Evolutionary conservation across 108 stramenopile genomes (phyloP).

Genomic region (Poteriospumella lacustris): DNA sequence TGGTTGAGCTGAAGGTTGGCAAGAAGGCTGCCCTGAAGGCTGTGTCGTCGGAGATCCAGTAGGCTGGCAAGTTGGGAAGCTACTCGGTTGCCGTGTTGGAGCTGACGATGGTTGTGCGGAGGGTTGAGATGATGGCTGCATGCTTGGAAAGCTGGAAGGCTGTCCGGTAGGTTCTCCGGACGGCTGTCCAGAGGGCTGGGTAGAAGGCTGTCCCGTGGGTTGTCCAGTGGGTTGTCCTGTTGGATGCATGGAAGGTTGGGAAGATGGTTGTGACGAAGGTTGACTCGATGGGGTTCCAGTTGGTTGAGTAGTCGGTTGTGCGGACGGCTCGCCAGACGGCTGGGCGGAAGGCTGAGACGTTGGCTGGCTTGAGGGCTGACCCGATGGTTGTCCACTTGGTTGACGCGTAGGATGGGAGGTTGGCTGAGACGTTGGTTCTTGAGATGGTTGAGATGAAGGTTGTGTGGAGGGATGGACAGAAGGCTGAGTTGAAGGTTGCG

Average conservation of each 20-base stretch:
- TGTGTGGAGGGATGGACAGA: not conserved
- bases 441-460: constrained; percentile 2
- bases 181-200: not conserved
- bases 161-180: not conserved
- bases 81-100: not conserved
- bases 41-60: not conserved
- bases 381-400: not conserved
- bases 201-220: not conserved
- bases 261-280: not conserved
- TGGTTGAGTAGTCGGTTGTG: not conserved
- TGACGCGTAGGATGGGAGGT: not conserved
- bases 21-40: not conserved
- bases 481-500: not conserved
- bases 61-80: not conserved
- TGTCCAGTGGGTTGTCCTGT: not conserved
- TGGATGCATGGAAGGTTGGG: not conserved
- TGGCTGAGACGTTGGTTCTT: not conserved
- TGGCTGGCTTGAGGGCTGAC: not conserved
- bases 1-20: not conserved
- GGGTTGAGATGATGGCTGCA: not conserved
- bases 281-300: not conserved
- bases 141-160: not conserved
- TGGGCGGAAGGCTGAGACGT: not conserved
- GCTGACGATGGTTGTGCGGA: not conserved
- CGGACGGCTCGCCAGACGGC: not conserved